phyloP scores from a whole-genome alignment of 2,329 filamentous ascomycete species.

The Ophioceras dolichostomum region DNA sequence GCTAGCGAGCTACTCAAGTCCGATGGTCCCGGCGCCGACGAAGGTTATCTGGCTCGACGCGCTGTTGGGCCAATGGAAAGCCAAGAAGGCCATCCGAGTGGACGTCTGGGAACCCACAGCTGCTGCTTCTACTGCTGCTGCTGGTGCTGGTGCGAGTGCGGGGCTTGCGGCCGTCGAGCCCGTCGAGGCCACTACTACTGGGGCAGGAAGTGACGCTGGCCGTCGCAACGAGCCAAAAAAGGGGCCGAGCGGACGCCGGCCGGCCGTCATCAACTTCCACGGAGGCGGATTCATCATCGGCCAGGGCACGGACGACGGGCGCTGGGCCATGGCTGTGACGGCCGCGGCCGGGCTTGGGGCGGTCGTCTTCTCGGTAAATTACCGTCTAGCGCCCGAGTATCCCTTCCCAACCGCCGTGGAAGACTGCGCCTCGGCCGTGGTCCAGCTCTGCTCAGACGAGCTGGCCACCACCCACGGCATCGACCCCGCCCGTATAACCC shows the following conservation, averaged over 20 bases:
- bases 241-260: slow-evolving; percentile 11
- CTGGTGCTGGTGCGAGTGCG: too few relatives aligned
- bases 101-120: slow-evolving; percentile 8
- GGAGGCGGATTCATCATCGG: slow-evolving; percentile 57
- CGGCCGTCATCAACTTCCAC: slow-evolving; percentile 54
- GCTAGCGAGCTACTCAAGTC: slow-evolving; percentile 4
- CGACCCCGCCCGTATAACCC: slow-evolving; percentile 40
- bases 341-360: slow-evolving; percentile 27
- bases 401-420: slow-evolving; percentile 54
- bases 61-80: slow-evolving; percentile 11
- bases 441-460: slow-evolving; percentile 29
- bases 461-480: slow-evolving; percentile 29
- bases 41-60: slow-evolving; percentile 14
- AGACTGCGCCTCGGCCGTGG: slow-evolving; percentile 51
- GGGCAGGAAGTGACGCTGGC: too few relatives aligned
- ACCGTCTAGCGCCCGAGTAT: slow-evolving; percentile 52
- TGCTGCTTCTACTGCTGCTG: not conserved
- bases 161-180: too few relatives aligned
- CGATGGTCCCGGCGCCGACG: slow-evolving; percentile 5
- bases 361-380: slow-evolving; percentile 52
- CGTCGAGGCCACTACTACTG: too few relatives aligned
- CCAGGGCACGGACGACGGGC: slow-evolving; percentile 48
- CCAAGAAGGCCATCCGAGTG: slow-evolving; percentile 11
- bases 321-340: slow-evolving; percentile 37
- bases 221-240: not conserved